These are phyloP conservation scores for Neoascochyta sp. DNA, from an alignment of 2,329 filamentous ascomycete genomes.

Conservation along the genomic window DNA sequence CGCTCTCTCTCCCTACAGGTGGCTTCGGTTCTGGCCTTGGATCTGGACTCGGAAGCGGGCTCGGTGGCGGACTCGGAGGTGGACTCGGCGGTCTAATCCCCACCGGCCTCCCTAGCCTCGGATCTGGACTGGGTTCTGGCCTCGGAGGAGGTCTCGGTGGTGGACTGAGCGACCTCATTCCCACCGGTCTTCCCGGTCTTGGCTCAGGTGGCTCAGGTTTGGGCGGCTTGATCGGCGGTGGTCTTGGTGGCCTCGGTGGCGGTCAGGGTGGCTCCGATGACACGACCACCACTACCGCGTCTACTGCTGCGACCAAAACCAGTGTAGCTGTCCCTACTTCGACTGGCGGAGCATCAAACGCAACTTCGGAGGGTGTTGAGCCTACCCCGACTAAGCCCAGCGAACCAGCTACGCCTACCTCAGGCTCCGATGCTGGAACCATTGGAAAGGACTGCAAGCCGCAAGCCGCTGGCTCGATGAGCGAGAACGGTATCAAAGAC, in stretches of 20 bases:
- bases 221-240: constrained; percentile 1
- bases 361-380: constrained; percentile 1
- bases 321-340: constrained; percentile 1
- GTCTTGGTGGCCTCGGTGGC: constrained; percentile 1
- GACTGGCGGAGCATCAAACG: constrained; percentile 5
- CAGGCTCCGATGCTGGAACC: constrained; percentile 7
- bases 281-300: no score
- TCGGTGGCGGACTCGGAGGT: constrained; percentile 1
- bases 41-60: constrained; percentile 1
- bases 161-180: no score
- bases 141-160: constrained; percentile 1
- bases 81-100: constrained; percentile 1
- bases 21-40: constrained; percentile 2
- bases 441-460: constrained; percentile 22
- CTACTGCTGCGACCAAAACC: constrained; percentile 2
- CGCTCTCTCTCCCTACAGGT: constrained; percentile 10
- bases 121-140: constrained; percentile 1
- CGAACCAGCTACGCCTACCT: constrained; percentile 2
- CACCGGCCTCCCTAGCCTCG: background rate
- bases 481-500: constrained; percentile 41
- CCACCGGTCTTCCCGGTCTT: background rate
- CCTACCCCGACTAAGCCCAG: constrained; percentile 3
- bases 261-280: constrained; percentile 3
- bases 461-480: constrained; percentile 17
- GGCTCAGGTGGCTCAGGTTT: constrained; percentile 1